phyloP scores from a whole-genome alignment of 495 filamentous ascomycete species.

The Xylaria palmicola region DNA sequence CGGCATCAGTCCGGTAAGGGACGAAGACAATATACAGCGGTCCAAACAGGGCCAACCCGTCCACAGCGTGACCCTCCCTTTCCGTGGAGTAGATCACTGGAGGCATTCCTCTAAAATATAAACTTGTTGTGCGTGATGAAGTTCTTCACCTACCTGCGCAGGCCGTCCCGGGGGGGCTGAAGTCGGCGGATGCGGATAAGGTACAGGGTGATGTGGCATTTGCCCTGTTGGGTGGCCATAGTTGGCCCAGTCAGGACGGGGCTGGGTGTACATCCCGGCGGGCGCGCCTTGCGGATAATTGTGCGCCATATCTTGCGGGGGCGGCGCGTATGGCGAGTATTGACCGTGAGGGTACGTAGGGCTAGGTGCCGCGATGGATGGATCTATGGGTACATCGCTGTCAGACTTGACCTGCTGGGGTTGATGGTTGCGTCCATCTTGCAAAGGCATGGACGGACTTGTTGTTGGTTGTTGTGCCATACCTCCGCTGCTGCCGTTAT shows the following conservation, averaged over 20 bases:
- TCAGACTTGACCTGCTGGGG: conserved; percentile 81
- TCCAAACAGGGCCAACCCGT: too few relatives aligned
- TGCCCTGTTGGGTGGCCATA: conserved; percentile 65
- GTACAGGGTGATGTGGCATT: conserved; percentile 48
- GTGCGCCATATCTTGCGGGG: conserved; percentile 80
- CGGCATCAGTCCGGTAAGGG: background rate
- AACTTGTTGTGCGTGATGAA: background rate
- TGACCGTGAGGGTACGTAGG: conserved; percentile 77
- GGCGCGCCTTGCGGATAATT: conserved; percentile 55
- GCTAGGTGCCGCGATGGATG: conserved; percentile 88
- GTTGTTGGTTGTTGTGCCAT: conserved; percentile 92
- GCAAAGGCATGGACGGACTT: conserved; percentile 89
- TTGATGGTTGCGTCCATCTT: conserved; percentile 70
- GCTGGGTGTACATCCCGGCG: conserved; percentile 60
- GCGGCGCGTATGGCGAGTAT: conserved; percentile 79
- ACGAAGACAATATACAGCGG: background rate
- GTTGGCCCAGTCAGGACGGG: conserved; percentile 76
- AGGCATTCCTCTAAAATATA: background rate
- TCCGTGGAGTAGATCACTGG: too few relatives aligned
- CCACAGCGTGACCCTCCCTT: too few relatives aligned
- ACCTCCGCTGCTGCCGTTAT: conserved; percentile 74
- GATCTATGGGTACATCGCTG: conserved; percentile 98
- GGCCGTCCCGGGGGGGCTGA: conserved; percentile 55
- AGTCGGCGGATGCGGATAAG: conserved; percentile 56
- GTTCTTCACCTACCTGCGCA: conserved; percentile 64